These are phyloP conservation scores for Panellus pusillus DNA, from an alignment of 768 basidiomycete genomes.

Conservation along the genomic window DNA sequence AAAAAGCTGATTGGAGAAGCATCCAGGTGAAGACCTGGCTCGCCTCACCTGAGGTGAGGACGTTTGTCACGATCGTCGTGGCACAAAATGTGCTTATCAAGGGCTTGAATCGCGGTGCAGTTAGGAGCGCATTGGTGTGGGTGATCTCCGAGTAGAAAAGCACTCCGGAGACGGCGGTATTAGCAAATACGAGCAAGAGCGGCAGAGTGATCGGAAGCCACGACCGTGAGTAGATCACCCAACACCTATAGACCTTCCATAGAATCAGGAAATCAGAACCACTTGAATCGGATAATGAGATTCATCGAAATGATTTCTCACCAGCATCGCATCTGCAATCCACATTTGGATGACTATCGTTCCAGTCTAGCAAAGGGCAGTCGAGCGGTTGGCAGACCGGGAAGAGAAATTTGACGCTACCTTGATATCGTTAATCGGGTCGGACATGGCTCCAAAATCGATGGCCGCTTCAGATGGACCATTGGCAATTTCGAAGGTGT, in stretches of 20 bases:
- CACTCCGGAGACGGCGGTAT: constrained; percentile 11
- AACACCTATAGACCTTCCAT: constrained; percentile 28
- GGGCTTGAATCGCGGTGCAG: constrained; percentile 3
- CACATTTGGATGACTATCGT: constrained; percentile 4
- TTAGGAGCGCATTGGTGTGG: constrained; percentile 2
- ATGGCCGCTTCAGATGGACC: constrained; percentile 3
- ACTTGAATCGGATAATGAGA: background rate
- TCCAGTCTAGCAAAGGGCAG: too few relatives aligned
- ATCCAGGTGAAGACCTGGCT: too few relatives aligned
- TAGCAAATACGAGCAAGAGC: constrained; percentile 24
- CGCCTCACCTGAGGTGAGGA: constrained; percentile 19
- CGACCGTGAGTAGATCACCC: constrained; percentile 22
- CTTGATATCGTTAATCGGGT: too few relatives aligned
- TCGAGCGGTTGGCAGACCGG: too few relatives aligned
- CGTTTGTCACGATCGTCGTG: constrained; percentile 13
- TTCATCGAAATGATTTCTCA: background rate
- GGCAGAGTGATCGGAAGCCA: constrained; percentile 20
- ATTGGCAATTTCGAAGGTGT: constrained; percentile 17
- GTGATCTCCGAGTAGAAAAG: constrained; percentile 10
- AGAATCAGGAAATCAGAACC: too few relatives aligned
- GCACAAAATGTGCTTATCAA: constrained; percentile 18
- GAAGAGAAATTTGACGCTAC: too few relatives aligned
- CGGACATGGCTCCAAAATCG: too few relatives aligned
- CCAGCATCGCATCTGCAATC: constrained; percentile 19
- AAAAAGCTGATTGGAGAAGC: too few relatives aligned